A percentile compares a stretch with the other conserved stretches of the same genome.
Evolutionary conservation across 2,329 filamentous ascomycete species (phyloP).

Genomic region (Botrytis sinoallii): DNA sequence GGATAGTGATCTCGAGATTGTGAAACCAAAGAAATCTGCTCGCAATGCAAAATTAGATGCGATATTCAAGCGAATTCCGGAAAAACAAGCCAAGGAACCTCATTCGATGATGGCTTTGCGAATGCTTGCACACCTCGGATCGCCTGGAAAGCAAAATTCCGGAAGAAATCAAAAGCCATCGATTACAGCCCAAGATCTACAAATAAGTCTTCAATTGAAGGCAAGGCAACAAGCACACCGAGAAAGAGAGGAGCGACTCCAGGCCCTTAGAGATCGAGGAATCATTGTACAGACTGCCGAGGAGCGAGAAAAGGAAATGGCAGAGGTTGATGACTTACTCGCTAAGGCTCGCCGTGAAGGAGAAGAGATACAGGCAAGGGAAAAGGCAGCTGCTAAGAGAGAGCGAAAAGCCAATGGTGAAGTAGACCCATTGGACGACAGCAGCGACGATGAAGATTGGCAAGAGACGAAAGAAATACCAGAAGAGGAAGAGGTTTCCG

Average conservation of each 20-base stretch:
- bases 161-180: constrained; percentile 46
- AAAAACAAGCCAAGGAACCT: constrained; percentile 59
- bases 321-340: constrained; percentile 83
- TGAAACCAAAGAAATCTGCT: constrained; percentile 33
- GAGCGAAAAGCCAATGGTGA: constrained; percentile 48
- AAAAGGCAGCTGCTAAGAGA: constrained; percentile 71
- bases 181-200: constrained; percentile 69
- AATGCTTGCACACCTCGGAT: constrained; percentile 68
- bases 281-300: constrained; percentile 80
- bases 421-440: constrained; percentile 45
- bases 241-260: constrained; percentile 74
- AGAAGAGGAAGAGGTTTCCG: constrained; percentile 42
- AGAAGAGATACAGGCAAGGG: constrained; percentile 71
- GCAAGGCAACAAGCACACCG: constrained; percentile 76
- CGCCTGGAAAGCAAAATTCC: constrained; percentile 53
- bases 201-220: constrained; percentile 63
- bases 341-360: constrained; percentile 80
- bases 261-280: constrained; percentile 74
- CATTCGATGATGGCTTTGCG: constrained; percentile 66
- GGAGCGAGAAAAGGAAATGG: constrained; percentile 77
- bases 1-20: constrained; percentile 46
- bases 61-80: constrained; percentile 69
- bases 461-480: constrained; percentile 45
- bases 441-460: constrained; percentile 56
- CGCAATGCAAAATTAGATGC: constrained; percentile 51